Base-by-base conservation (phyloP, 176 grass and related monocot species). In the Coix lacrymajobi region DNA sequence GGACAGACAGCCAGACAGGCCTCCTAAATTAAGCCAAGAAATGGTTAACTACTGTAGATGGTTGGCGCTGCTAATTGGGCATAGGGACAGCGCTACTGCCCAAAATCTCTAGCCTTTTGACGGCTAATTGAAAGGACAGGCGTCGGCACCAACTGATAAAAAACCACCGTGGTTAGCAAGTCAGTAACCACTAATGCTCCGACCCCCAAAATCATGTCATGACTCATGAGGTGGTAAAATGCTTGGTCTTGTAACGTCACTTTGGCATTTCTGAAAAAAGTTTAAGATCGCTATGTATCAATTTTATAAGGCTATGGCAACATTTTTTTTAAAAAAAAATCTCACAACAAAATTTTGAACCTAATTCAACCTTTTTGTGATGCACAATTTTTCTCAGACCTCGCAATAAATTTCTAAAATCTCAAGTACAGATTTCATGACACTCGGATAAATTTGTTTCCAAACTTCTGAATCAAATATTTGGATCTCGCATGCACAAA, bases 11-110 rank as follows among this genome's bases (percentile, higher is more conserved):
- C 31, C 57, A 66, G 73, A 74, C 84, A 75, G 69, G 31, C 48
- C 79, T n/a, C 88, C 75, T 78, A 90, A 86, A 79, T 79, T 60
- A 86, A 86, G 79, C 79, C 72, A 38, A 22, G 6, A 68, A 90
- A 67, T 86, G 45, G 71, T 86, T 86, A 40, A 72, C 77, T 77
- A 81, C 71, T 77, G n/a, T n/a, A n/a, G n/a, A n/a, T 71, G 54
- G 71, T 63, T 57, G 63, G 36, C 4, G 14, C 8, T 56, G 78
- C 56, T 89, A 86, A 80, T 74, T 43, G 33, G 31, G 15, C 15
- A 33, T 44, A 69, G 32, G 60, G 79, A 80, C 68, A 92, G 25
- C 78, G 24, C 71, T 54, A 58, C 56, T 46, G 73, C 88, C 88
- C 46, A n/a, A 81, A 82, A 76, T 69, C 79, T 87, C 34, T 67